These are phyloP conservation scores for Phytopythium oedochilum DNA, from an alignment of 352 stramenopile species.

Conservation along the genomic window DNA sequence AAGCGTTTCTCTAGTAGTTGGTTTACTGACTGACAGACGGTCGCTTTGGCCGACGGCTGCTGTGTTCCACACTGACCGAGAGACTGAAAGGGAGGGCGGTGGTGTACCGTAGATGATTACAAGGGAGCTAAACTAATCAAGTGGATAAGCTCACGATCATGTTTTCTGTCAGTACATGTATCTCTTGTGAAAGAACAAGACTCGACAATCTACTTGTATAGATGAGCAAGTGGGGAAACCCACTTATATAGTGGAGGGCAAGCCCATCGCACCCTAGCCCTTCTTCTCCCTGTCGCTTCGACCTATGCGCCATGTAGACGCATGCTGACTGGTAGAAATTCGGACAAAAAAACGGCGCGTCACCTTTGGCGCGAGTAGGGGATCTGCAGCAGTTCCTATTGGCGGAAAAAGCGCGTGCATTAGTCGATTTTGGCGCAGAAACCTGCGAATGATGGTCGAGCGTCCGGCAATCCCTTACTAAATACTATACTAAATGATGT, in stretches of 20 bases:
- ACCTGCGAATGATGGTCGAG: neutral
- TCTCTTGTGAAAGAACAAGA: too few relatives aligned
- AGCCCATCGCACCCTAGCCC: neutral
- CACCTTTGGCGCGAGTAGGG: neutral
- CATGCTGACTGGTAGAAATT: conserved; percentile 1
- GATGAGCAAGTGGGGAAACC: too few relatives aligned
- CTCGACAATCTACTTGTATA: too few relatives aligned
- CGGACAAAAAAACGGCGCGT: neutral
- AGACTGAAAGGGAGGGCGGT: too few relatives aligned
- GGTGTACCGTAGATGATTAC: too few relatives aligned
- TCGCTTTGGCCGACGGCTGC: neutral
- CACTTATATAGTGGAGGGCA: too few relatives aligned
- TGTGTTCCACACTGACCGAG: conserved; percentile 2
- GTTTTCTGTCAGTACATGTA: too few relatives aligned
- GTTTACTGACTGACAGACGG: neutral
- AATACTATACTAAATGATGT: neutral
- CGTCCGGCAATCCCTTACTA: neutral
- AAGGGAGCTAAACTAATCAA: too few relatives aligned
- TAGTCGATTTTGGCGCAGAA: conserved; percentile 1
- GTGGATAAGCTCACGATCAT: too few relatives aligned
- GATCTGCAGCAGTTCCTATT: neutral
- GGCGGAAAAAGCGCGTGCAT: neutral
- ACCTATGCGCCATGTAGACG: neutral
- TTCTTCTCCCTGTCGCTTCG: conserved; percentile 3
- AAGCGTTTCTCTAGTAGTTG: neutral